Base-by-base conservation (phyloP, 352 stramenopile genomes). In the Thraustochytrium striatum region DNA sequence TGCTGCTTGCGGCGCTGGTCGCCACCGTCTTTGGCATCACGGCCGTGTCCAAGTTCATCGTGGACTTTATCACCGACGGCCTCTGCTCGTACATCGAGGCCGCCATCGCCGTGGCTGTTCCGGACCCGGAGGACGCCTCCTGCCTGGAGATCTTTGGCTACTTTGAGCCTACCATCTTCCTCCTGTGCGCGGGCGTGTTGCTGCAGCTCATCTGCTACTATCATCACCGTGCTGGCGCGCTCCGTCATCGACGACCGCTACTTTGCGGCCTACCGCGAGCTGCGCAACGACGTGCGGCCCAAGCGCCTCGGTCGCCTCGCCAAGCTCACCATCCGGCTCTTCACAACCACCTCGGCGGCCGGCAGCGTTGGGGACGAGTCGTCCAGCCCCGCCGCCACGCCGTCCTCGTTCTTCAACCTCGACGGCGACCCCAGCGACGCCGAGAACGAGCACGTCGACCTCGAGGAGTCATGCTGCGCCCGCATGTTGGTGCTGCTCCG, bases 11-110 rank as follows among this genome's bases (percentile, higher is more conserved):
- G 35, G 65, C 44, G 8, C 43, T 75, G 19, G 68, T 75, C 52
- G 16, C 52, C 19, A 61, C 43, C n/a, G 11, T 75, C 33, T 16
- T 75, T 21, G 65, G 68, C n/a, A 30, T 75, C 39, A 43, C 41
- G 1, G 21, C 52, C n/a, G 65, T 75, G 39, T 61, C 44, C 2
- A 30, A 58, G 32, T 75, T 75, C 30, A 75, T 75, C 39, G 68
- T 38, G 16, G 65, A 75, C 50, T 75, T 75, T 61, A 75, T 75
- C 65, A 75, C 65, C 2, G 41, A 75, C 36, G 65, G 68, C 30
- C 11, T 61, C 3, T 75, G 65, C 65, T 62, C 44, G 9, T 38
- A 75, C n/a, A 30, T 68, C 0, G 25, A 75, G 30, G 65, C 44
- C 16, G 65, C 65, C 11, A 75, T 75, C 25, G 65, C 58, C 41